Evolutionary conservation across 2,329 filamentous ascomycete genomes (phyloP), one percentile per base, ranked within the genome.

Genomic region (Microsporum canis): DNA sequence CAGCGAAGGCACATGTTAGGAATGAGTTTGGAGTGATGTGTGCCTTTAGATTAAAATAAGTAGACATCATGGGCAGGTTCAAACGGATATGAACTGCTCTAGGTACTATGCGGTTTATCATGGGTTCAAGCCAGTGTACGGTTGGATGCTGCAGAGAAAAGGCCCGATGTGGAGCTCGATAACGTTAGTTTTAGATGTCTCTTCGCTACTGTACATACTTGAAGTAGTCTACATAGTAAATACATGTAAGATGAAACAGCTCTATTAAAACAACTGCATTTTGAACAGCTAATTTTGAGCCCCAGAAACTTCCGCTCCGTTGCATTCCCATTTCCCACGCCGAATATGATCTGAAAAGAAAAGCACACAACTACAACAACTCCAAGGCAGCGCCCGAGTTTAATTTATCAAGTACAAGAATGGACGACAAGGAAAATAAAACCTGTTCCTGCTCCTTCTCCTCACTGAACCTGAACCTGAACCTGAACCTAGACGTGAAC

Each of bases 11-110:
- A 17, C 6, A 38, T 60, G 67, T 64, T 43, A 70, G 67, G 64
- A 74, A 74, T 41, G 64, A 68, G 61, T 73, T 68, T 12, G 64
- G 63, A 1, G 70, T 69, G 43, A 75, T 67, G 58, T 71, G 33
- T 27, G 49, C 33, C 12, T 47, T 53, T 5, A 61, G 17, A 5
- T 33, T 49, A n/a, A 33, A 56, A 38, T 8, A 10, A 39, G 53
- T 3, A 5, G 53, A 56, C 53, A 56, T 56, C 3, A 17, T 31
- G 53, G 5, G 5, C 53, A 14, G 31, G 17, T 51, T 51, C 3
- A 7, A 51, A n/a, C 41, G 14, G n/a, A 45, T 6, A 17, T 23
- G 14, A 23, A 5, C 5, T 27, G 41, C n/a, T 17, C 41, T 45
- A 39, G 5, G 38, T 5, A 31, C 12, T 43, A 60, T n/a, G 17